phyloP scores from a whole-genome alignment of 1,139 yeast genomes.

The Arxiozyma slooffiae region DNA sequence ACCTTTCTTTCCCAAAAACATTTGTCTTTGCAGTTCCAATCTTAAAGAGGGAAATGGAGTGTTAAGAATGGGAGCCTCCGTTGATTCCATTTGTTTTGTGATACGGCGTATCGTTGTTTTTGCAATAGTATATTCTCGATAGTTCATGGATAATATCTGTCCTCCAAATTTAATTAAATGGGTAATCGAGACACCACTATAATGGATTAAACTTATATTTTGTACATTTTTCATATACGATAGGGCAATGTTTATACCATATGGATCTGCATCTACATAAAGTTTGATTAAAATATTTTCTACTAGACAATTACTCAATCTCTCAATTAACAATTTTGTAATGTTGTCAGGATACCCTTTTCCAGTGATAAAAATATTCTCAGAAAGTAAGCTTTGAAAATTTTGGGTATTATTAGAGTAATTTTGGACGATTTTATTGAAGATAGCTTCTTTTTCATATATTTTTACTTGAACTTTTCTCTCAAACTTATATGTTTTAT shows the following conservation, averaged over 20 bases:
- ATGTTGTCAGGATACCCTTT: slow-evolving; percentile 32
- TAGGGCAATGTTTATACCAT: slow-evolving; percentile 30
- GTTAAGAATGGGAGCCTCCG: neutral
- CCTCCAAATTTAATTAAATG: slow-evolving; percentile 12
- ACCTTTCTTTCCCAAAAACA: slow-evolving; percentile 28
- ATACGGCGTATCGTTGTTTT: slow-evolving; percentile 3
- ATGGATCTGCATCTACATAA: slow-evolving; percentile 32
- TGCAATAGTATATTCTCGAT: slow-evolving; percentile 5
- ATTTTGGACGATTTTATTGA: slow-evolving; percentile 15
- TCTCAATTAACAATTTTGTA: slow-evolving; percentile 22
- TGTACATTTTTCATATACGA: slow-evolving; percentile 9
- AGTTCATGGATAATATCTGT: slow-evolving; percentile 11
- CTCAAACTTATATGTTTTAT: neutral
- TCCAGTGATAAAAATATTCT: slow-evolving; percentile 28
- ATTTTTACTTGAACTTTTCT: slow-evolving; percentile 13
- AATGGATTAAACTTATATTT: neutral
- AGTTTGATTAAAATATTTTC: slow-evolving; percentile 7
- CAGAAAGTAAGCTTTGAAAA: neutral
- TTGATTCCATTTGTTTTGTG: neutral
- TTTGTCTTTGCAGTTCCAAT: slow-evolving; percentile 29
- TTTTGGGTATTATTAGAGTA: neutral
- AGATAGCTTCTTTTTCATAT: slow-evolving; percentile 30
- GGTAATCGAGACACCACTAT: slow-evolving; percentile 18
- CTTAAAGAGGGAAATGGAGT: neutral
- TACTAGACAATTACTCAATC: slow-evolving; percentile 7